Percentiles rank a stretch among this genome's conserved stretches.
phyloP scores from a whole-genome alignment of 768 basidiomycete species.

The Tulasnella sp. region DNA sequence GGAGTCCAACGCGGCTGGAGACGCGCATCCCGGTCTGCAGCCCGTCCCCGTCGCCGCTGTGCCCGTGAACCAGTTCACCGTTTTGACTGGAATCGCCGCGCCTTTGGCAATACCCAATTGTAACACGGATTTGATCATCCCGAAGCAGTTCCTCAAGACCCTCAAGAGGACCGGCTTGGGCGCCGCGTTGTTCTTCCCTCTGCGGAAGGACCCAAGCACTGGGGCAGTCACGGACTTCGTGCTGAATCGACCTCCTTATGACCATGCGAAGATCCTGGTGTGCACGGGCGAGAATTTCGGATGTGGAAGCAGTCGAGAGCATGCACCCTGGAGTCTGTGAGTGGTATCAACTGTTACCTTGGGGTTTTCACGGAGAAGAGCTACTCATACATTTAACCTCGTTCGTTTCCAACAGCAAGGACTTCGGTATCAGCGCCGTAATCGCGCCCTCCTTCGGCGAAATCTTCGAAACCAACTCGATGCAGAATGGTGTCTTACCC shows the following conservation, averaged over 20 bases:
- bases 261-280: conserved; percentile 65
- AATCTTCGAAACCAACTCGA: conserved; percentile 79
- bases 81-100: conserved; percentile 64
- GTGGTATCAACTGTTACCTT: conserved; percentile 27
- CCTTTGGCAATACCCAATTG: conserved; percentile 76
- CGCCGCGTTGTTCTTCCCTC: conserved; percentile 68
- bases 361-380: neutral
- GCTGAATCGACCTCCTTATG: conserved; percentile 68
- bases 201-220: conserved; percentile 66
- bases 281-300: conserved; percentile 86
- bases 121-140: conserved; percentile 91
- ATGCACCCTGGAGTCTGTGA: conserved; percentile 80
- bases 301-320: conserved; percentile 81
- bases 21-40: conserved; percentile 26
- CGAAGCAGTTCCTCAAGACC: conserved; percentile 89
- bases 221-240: conserved; percentile 76
- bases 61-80: conserved; percentile 44
- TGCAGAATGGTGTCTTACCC: conserved; percentile 92
- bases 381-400: conserved; percentile 2
- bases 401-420: conserved; percentile 39
- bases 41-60: conserved; percentile 34
- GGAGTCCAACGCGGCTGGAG: conserved; percentile 21
- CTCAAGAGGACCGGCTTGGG: conserved; percentile 82
- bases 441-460: conserved; percentile 86
- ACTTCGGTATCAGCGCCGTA: conserved; percentile 82